These are phyloP conservation scores for Plectranthus barbatus DNA, from an alignment of 257 asterid genomes.

Conservation along the genomic window DNA sequence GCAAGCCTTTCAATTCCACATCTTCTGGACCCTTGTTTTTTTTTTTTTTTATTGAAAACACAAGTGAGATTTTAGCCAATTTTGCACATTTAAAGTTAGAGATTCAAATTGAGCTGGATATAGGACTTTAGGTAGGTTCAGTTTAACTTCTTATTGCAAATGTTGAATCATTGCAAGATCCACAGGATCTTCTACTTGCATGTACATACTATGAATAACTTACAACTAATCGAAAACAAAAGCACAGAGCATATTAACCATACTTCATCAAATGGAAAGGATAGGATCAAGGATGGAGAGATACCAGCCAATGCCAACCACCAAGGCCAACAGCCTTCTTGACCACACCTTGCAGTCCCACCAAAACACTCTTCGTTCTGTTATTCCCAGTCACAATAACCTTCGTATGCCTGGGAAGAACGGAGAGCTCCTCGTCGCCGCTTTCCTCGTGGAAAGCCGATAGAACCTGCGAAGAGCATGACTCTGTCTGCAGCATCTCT, in stretches of 20 bases:
- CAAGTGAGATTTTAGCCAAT: neutral
- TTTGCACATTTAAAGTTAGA: neutral
- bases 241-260: neutral
- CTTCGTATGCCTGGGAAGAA: conserved; percentile 95
- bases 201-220: neutral
- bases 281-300: neutral
- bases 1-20: neutral
- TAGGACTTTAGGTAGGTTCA: neutral
- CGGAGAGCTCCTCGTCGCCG: conserved; percentile 86
- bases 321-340: conserved; percentile 99
- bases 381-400: conserved; percentile 93
- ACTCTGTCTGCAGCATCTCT: conserved; percentile 60
- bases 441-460: conserved; percentile 79
- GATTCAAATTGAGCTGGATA: neutral
- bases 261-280: neutral
- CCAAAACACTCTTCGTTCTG: conserved; percentile 90
- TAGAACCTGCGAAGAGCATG: conserved; percentile 57
- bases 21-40: neutral
- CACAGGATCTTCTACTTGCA: neutral
- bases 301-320: conserved; percentile 99
- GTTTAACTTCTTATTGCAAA: too few relatives aligned
- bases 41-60: neutral
- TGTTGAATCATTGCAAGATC: neutral
- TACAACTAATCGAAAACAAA: neutral
- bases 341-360: conserved; percentile 94